phyloP scores from a whole-genome alignment of 1,284 basidiomycete genomes.

The Microbotryum intermedium region DNA sequence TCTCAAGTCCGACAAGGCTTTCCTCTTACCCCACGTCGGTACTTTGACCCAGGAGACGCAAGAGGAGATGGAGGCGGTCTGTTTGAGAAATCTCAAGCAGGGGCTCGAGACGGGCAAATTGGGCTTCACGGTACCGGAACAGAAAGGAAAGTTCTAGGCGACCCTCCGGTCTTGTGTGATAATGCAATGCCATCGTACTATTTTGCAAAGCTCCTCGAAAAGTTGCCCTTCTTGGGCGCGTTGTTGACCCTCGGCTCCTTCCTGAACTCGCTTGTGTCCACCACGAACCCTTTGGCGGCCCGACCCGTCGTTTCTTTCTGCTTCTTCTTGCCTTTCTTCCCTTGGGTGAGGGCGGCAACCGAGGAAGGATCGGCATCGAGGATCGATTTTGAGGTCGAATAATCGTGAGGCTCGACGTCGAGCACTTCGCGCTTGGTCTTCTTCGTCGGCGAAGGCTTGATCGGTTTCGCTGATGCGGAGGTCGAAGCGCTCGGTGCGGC shows the following conservation, averaged over 20 bases:
- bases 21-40: conserved; percentile 81
- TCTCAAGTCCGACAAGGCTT: conserved; percentile 68
- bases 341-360: neutral
- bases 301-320: neutral
- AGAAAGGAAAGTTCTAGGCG: conserved; percentile 26
- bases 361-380: conserved; percentile 49
- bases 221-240: conserved; percentile 16
- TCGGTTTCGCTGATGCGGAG: neutral
- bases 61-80: conserved; percentile 39
- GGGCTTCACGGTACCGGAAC: conserved; percentile 36
- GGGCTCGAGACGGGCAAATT: conserved; percentile 36
- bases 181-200: neutral
- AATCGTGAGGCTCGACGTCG: conserved; percentile 57
- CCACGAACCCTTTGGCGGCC: conserved; percentile 6
- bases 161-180: too few species aligned
- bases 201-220: conserved; percentile 7
- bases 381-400: conserved; percentile 61
- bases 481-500: neutral
- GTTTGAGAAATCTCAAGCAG: conserved; percentile 35
- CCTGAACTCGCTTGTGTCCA: conserved; percentile 26
- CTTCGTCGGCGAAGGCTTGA: conserved; percentile 20
- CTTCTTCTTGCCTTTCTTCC: conserved; percentile 14
- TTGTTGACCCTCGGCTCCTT: conserved; percentile 22
- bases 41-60: conserved; percentile 39
- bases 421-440: conserved; percentile 15